Evolutionary conservation across 495 filamentous ascomycete species (phyloP), one percentile per base, ranked within the genome.

Genomic region (Penicillium turbatum): DNA sequence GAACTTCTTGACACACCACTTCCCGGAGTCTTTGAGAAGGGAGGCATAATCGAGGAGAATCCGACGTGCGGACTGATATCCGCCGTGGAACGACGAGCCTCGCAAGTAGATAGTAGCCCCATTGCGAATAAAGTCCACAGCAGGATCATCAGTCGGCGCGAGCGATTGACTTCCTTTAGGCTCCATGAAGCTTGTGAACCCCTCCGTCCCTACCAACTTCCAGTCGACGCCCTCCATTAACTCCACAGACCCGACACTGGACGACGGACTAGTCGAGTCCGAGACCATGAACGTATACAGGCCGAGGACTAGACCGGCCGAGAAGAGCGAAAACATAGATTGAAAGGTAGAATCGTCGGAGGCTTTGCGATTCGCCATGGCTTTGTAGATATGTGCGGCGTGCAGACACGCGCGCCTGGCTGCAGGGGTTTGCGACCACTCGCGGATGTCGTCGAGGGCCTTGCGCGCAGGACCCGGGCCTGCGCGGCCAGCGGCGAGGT

Each of bases 271-370:
- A 11, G 62, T 48, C 6, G 63, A 51, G 16, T 57, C 60, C 0
- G 76, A 71, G 0, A 73, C 68, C 70, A 76, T 81, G 55, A 79
- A 79, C 9, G 74, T 75, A 54, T 79, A 81, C 3, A 81, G 58
- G 1, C 77, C 78, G 6, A 81, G 62, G 8, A 79, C 69, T 0
- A 81, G 71, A 0, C 74, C 78, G 0, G 78, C 73, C 5, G 72
- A 72, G 64, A 81, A 81, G 2, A 79, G 65, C 0, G 75, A 70
- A 36, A 73, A 64, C 3, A 73, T 67, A 0, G 74, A 75, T 48
- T 81, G 76, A 37, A 79, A 79, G 19, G 70, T 75, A 12, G 71
- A 72, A 41, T 74, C 70, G 44, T 81, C 77, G 5, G 74, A 76
- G 2, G 76, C 70, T 55, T 76, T 74, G 31, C 77, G 70, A 40